phyloP scores from a whole-genome alignment of 1,139 yeast species.

The Suhomyces terraborum region DNA sequence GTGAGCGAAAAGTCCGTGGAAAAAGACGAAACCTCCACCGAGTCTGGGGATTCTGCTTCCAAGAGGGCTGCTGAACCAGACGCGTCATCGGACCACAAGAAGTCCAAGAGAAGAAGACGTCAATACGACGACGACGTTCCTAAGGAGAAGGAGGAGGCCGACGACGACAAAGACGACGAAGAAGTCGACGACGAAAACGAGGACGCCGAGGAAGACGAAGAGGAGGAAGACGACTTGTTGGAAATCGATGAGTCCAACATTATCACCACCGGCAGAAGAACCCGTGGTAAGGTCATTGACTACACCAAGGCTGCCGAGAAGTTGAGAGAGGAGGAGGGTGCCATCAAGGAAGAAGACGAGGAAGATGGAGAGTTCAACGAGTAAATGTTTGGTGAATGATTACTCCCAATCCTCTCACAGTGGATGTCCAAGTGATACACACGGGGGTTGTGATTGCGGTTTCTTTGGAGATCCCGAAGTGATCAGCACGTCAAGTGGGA shows the following conservation, averaged over 20 bases:
- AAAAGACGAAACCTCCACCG: constrained; percentile 14
- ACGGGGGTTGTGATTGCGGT: too few species aligned
- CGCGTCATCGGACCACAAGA: constrained; percentile 31
- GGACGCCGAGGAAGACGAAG: constrained; percentile 43
- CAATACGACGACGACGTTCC: constrained; percentile 37
- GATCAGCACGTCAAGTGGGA: background rate
- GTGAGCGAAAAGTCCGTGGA: constrained; percentile 9
- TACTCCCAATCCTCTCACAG: background rate
- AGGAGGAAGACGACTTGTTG: constrained; percentile 76
- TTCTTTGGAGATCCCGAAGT: background rate
- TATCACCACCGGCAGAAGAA: constrained; percentile 82
- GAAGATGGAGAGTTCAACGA: constrained; percentile 40
- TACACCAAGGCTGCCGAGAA: constrained; percentile 82
- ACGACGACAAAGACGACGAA: constrained; percentile 46
- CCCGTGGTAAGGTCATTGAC: constrained; percentile 87
- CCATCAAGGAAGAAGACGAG: constrained; percentile 29
- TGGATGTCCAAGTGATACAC: background rate
- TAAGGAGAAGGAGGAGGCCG: constrained; percentile 34
- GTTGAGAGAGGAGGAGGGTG: constrained; percentile 53
- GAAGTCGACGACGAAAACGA: constrained; percentile 44
- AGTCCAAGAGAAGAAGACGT: constrained; percentile 43
- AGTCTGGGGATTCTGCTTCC: too few species aligned
- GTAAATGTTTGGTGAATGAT: background rate
- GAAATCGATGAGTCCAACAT: constrained; percentile 87
- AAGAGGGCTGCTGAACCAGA: constrained; percentile 26